Base-by-base conservation (phyloP, 345 rosid genomes). In the Brassica carinata region DNA sequence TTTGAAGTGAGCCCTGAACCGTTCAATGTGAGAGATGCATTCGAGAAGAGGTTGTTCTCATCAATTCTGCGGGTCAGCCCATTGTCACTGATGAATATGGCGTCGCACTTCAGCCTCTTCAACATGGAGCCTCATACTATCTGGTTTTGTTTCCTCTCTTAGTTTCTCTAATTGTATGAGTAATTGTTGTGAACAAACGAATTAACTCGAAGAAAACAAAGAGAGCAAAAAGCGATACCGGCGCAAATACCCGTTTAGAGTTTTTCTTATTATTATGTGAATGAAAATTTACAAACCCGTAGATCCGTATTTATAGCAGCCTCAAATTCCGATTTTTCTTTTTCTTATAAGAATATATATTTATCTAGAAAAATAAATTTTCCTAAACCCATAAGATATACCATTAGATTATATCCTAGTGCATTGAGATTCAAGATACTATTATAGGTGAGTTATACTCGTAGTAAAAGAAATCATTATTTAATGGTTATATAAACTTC, bases 41-140 rank as follows among this genome's bases (percentile, higher is more conserved):
- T 96, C 30, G 99, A 19, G 97, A 92, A 67, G 94, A 92, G 33
- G 89, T 86, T 4, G 82, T 92, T 63, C 82, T 96, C 69, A 84
- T 96, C 61, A 85, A 89, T 83, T 89, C 96, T 4, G 77, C 91
- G 1, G 98, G 99, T 64, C 94, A 90, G 51, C 96, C 94, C 29
- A 86, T 96, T 75, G 86, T 87, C 66, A 92, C 97, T n/a, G 86
- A 92, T 71, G 95, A 90, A 62, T 93, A 90, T 93, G 98, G 99
- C 8, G 45, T 88, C 76, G 90, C 96, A 23, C 85, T 93, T 67
- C 89, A 89, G 7, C 82, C 97, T 13, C 99, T 96, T 73, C 93
- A 96, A 75, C 92, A 93, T 43, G 98, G 95, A 40, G 90, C 89
- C 59, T 90, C 85, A 64, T 96, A 93, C 77, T 96, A 96, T 84